Percentiles rank a stretch among this genome's conserved stretches.
Evolutionary conservation across 108 stramenopile species (phyloP).

Genomic region (Aurantiochytrium sp.): DNA sequence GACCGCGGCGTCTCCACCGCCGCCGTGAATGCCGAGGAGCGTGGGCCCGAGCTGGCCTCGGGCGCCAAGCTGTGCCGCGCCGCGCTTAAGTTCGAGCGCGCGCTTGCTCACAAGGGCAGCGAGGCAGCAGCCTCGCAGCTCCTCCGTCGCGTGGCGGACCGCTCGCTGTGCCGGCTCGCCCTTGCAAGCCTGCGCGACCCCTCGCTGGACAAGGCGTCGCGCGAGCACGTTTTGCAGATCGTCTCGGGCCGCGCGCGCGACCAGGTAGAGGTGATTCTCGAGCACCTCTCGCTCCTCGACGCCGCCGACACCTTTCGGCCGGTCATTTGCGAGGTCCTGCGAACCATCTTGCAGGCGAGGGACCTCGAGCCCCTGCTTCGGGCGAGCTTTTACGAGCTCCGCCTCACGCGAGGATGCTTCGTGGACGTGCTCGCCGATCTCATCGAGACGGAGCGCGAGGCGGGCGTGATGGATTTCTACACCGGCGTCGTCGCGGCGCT

Average conservation of each 20-base stretch:
- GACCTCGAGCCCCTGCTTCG: not conserved
- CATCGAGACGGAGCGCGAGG: not conserved
- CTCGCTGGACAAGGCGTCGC: not conserved
- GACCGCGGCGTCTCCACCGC: not conserved
- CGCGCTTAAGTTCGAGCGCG: not conserved
- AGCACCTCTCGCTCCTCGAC: not conserved
- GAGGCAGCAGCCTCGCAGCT: not conserved
- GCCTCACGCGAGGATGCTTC: not conserved
- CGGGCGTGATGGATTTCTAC: too few species aligned
- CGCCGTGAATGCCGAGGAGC: not conserved
- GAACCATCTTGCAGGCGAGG: not conserved
- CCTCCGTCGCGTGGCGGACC: not conserved
- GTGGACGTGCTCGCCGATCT: not conserved
- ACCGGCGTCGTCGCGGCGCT: too few species aligned
- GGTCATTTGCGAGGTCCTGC: not conserved
- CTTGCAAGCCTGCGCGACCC: not conserved
- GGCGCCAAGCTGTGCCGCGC: not conserved
- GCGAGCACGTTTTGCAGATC: not conserved
- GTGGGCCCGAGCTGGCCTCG: not conserved
- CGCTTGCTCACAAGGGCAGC: not conserved
- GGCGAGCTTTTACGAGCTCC: not conserved
- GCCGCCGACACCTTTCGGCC: not conserved
- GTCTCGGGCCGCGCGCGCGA: not conserved
- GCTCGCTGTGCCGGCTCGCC: not conserved
- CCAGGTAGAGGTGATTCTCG: not conserved